A percentile compares a stretch with the other conserved stretches of the same genome.
Conservation (phyloP, 768 basidiomycete genomes). For the Antrodiella citrinella region DNA sequence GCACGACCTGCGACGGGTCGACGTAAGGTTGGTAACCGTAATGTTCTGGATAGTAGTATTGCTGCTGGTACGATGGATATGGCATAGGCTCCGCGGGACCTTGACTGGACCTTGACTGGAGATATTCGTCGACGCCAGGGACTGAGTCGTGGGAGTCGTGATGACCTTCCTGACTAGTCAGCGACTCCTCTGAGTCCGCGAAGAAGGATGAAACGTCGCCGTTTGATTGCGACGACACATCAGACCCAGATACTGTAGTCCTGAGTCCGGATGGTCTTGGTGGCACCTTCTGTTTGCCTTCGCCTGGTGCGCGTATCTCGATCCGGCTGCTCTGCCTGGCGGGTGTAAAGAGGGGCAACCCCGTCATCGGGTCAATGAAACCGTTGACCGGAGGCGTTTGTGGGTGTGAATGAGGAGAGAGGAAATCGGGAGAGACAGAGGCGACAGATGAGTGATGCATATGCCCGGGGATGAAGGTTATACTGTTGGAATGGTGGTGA, state of each 20-base stretch:
- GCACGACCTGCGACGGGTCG: slow-evolving; percentile 57
- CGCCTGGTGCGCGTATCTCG: slow-evolving; percentile 61
- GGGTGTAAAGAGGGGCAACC: slow-evolving; percentile 65
- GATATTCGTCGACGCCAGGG: slow-evolving; percentile 3
- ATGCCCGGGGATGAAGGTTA: slow-evolving; percentile 52
- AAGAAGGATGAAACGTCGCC: not conserved
- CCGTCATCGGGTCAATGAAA: slow-evolving; percentile 59
- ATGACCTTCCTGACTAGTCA: slow-evolving; percentile 4
- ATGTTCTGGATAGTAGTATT: slow-evolving; percentile 66
- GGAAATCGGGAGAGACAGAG: slow-evolving; percentile 58
- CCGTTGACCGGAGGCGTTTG: slow-evolving; percentile 57
- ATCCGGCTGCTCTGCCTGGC: slow-evolving; percentile 65
- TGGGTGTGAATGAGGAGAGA: slow-evolving; percentile 44
- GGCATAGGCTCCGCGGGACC: slow-evolving; percentile 31
- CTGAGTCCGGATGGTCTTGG: slow-evolving; percentile 37
- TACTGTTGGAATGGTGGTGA: slow-evolving; percentile 35
- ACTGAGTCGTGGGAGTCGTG: slow-evolving; percentile 2
- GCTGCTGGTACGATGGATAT: slow-evolving; percentile 53
- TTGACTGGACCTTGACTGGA: slow-evolving; percentile 14
- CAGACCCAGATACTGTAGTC: slow-evolving; percentile 23
- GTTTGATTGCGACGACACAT: slow-evolving; percentile 8
- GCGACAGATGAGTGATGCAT: slow-evolving; percentile 46
- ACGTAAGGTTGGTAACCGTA: slow-evolving; percentile 62
- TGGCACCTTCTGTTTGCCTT: slow-evolving; percentile 20
- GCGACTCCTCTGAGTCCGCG: not conserved